Conservation (phyloP, 495 filamentous ascomycete species). For the Talaromyces adpressus region DNA sequence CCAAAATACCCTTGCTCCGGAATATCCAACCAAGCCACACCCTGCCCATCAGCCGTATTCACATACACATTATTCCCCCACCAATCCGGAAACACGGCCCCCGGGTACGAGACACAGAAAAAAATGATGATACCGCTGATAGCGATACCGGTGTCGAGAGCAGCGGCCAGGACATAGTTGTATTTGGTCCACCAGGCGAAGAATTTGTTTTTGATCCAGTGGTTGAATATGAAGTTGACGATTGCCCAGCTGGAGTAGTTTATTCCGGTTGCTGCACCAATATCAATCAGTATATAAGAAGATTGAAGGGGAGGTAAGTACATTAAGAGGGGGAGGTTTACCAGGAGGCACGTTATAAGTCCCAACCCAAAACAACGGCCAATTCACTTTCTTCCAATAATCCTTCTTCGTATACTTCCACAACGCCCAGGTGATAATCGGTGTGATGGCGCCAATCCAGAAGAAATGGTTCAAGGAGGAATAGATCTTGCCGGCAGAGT, state of each 20-base stretch:
- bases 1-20: constrained; percentile 39
- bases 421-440: constrained; percentile 22
- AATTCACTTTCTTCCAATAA: constrained; percentile 34
- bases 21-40: constrained; percentile 32
- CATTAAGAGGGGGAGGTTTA: constrained; percentile 4
- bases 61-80: constrained; percentile 38
- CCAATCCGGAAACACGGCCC: constrained; percentile 29
- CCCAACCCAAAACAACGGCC: constrained; percentile 40
- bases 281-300: background rate
- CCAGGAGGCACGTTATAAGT: constrained; percentile 34
- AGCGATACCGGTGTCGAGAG: constrained; percentile 25
- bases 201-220: constrained; percentile 28
- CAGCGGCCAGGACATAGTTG: constrained; percentile 26
- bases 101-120: constrained; percentile 29
- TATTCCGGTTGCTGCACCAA: constrained; percentile 32
- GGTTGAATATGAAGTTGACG: constrained; percentile 39
- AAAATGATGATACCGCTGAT: constrained; percentile 30
- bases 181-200: constrained; percentile 37
- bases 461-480: constrained; percentile 24
- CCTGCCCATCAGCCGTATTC: constrained; percentile 38
- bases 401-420: constrained; percentile 30
- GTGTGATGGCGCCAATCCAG: constrained; percentile 31
- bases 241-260: constrained; percentile 44
- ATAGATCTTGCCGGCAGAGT: constrained; percentile 16
- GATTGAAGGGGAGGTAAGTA: background rate